A percentile compares a stretch with the other conserved stretches of the same genome.
Conservation (phyloP, 2,329 filamentous ascomycete genomes). For the Xylariomycetidae sp. region DNA sequence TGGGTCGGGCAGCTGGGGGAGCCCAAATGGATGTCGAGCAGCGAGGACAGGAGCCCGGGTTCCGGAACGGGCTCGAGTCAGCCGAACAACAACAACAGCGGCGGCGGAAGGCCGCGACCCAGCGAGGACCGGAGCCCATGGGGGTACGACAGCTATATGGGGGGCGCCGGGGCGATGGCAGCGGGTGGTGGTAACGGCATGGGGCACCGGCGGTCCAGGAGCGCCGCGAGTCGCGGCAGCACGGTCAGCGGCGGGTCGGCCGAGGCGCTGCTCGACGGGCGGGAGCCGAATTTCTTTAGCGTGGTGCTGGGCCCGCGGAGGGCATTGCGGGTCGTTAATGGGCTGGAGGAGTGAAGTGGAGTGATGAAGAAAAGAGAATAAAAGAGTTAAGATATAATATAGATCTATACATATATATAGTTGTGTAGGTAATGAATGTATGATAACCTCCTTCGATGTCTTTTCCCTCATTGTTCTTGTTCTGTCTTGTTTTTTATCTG, state of each 20-base stretch:
- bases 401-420: too few relatives aligned
- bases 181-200: conserved; percentile 11
- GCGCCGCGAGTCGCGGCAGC: conserved; percentile 30
- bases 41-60: conserved; percentile 20
- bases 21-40: conserved; percentile 12
- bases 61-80: conserved; percentile 14
- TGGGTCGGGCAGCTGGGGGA: conserved; percentile 24
- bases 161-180: conserved; percentile 11
- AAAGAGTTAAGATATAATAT: too few relatives aligned
- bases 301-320: conserved; percentile 64
- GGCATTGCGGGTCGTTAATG: conserved; percentile 65
- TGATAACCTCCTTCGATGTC: too few relatives aligned
- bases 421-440: too few relatives aligned
- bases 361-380: too few relatives aligned
- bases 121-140: conserved; percentile 25
- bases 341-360: conserved; percentile 29
- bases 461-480: too few relatives aligned
- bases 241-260: conserved; percentile 31
- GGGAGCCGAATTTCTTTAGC: conserved; percentile 68
- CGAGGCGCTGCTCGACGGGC: conserved; percentile 35
- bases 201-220: conserved; percentile 22
- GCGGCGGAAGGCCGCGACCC: conserved; percentile 14
- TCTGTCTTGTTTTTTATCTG: too few relatives aligned
- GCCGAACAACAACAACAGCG: too few relatives aligned
- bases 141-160: conserved; percentile 16